Evolutionary conservation across 2,329 filamentous ascomycete species (phyloP).

Genomic region (Moelleriella libera): DNA sequence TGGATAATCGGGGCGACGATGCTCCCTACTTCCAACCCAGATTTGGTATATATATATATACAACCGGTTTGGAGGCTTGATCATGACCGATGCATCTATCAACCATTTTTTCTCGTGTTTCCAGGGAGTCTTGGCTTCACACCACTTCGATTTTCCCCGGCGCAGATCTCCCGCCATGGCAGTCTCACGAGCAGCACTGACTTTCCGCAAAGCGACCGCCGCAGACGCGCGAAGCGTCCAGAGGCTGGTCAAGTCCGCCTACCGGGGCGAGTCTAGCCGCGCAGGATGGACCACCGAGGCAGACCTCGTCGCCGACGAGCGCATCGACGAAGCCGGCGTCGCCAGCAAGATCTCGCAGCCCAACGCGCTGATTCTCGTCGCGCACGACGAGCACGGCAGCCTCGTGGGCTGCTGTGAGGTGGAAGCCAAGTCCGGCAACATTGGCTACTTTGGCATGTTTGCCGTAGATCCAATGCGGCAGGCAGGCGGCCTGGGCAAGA

Average conservation of each 20-base stretch:
- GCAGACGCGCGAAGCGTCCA: constrained; percentile 18
- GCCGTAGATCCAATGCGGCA: constrained; percentile 29
- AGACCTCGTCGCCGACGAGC: constrained; percentile 25
- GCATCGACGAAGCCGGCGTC: constrained; percentile 24
- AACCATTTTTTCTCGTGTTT: background rate
- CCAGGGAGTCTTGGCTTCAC: background rate
- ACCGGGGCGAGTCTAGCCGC: constrained; percentile 25
- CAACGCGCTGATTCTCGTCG: constrained; percentile 21
- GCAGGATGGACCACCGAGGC: constrained; percentile 33
- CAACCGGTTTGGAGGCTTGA: no score
- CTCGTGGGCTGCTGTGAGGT: constrained; percentile 32
- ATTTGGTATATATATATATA: no score
- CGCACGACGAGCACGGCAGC: constrained; percentile 11
- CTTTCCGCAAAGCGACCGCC: constrained; percentile 19
- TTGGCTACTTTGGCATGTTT: constrained; percentile 32
- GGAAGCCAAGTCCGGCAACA: constrained; percentile 10
- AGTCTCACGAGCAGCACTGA: constrained; percentile 7
- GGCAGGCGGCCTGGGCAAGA: constrained; percentile 27
- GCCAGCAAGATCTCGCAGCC: constrained; percentile 24
- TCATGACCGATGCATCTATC: no score
- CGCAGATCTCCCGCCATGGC: background rate
- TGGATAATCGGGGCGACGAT: no score
- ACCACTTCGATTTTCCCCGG: background rate
- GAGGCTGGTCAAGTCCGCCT: constrained; percentile 26
- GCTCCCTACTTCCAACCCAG: no score